These are phyloP conservation scores for Pseudozyma tsukubaensis DNA, from an alignment of 1,284 basidiomycete species.

Conservation along the genomic window DNA sequence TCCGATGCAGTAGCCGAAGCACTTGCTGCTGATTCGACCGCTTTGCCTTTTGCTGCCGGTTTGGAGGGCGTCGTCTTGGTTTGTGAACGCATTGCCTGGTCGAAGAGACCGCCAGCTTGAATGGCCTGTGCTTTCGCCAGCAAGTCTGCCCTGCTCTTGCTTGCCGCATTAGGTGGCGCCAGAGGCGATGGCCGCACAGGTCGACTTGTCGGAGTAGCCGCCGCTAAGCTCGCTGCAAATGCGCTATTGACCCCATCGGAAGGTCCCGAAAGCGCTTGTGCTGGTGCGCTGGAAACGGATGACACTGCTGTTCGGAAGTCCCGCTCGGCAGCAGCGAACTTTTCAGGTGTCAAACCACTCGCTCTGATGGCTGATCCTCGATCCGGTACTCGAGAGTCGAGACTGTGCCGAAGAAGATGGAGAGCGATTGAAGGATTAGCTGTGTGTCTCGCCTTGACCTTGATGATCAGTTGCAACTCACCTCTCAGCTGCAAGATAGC, in stretches of 20 bases:
- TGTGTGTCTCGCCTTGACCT: background rate
- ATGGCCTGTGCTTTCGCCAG: constrained; percentile 48
- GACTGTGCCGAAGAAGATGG: constrained; percentile 5
- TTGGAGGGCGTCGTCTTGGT: constrained; percentile 2
- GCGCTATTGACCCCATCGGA: constrained; percentile 27
- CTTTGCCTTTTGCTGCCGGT: constrained; percentile 1
- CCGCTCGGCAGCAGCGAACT: constrained; percentile 42
- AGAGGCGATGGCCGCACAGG: constrained; percentile 13
- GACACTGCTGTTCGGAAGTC: constrained; percentile 46
- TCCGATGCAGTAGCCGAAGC: background rate
- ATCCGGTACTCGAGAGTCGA: constrained; percentile 30
- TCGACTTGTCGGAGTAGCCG: constrained; percentile 9
- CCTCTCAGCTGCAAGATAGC: constrained; percentile 49
- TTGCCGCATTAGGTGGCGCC: constrained; percentile 9
- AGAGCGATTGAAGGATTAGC: background rate
- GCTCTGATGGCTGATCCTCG: constrained; percentile 36
- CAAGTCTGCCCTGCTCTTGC: constrained; percentile 37
- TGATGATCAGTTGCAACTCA: constrained; percentile 3
- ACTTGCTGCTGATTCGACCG: background rate
- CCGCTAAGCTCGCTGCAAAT: constrained; percentile 22
- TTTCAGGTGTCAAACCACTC: constrained; percentile 33
- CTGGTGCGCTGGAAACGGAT: constrained; percentile 25
- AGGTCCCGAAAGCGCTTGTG: constrained; percentile 32
- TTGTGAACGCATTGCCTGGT: constrained; percentile 31
- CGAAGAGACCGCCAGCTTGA: constrained; percentile 46